A percentile compares a stretch with the other conserved stretches of the same genome.
Conservation (phyloP, 2,329 filamentous ascomycete genomes). For the Cladosporium austrohemisphaericum region DNA sequence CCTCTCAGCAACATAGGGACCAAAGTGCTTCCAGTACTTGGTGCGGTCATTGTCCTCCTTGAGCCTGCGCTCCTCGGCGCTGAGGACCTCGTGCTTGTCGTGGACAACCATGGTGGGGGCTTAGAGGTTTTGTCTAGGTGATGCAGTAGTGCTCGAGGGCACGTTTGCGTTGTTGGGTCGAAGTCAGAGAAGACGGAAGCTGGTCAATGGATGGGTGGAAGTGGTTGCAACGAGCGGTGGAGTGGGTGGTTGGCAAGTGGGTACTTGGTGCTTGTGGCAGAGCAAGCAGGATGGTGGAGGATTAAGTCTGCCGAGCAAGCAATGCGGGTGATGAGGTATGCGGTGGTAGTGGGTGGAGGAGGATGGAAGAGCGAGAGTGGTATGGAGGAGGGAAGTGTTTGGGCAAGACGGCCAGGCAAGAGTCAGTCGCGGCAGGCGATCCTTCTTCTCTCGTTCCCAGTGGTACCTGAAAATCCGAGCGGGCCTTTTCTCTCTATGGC, state of each 20-base stretch:
- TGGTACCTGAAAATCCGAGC: not conserved
- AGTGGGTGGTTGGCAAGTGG: not conserved
- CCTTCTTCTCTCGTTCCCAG: not conserved
- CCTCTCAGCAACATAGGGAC: slow-evolving; percentile 85
- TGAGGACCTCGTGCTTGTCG: slow-evolving; percentile 81
- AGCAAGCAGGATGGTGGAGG: not conserved
- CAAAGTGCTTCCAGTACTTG: slow-evolving; percentile 99
- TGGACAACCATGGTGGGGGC: slow-evolving; percentile 72
- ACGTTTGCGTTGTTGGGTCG: not conserved
- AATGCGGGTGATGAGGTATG: no score
- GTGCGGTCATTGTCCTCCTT: slow-evolving; percentile 76
- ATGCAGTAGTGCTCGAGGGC: not conserved
- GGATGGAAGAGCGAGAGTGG: not conserved
- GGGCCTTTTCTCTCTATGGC: not conserved
- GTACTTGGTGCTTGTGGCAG: no score
- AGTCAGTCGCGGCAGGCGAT: not conserved
- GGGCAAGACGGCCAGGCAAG: not conserved
- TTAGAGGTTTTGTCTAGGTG: not conserved
- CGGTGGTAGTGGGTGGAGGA: not conserved
- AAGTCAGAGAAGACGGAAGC: not conserved
- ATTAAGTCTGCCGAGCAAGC: slow-evolving; percentile 1
- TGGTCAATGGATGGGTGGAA: not conserved
- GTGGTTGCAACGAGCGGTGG: not conserved
- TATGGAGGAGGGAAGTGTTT: not conserved
- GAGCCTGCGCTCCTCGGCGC: slow-evolving; percentile 85